Evolutionary conservation across 495 filamentous ascomycete genomes (phyloP).

Genomic region (Cercophora sp.): DNA sequence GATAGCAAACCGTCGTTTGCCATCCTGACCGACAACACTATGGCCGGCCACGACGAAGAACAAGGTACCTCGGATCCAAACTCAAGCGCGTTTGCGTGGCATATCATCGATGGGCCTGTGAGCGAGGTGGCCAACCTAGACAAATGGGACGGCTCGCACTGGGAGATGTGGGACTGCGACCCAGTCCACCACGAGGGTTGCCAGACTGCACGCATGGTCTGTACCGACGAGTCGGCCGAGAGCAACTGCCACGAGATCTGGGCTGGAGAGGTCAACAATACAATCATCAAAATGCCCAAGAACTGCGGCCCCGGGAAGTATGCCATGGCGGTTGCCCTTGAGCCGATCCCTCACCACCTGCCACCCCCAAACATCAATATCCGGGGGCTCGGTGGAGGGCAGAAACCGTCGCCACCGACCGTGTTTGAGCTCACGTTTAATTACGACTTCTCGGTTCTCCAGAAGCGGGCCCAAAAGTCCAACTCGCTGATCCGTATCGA

Average conservation of each 20-base stretch:
- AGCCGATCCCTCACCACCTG: slow-evolving; percentile 11
- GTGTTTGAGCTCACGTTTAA: slow-evolving; percentile 22
- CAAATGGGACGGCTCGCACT: slow-evolving; percentile 33
- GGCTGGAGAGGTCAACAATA: slow-evolving; percentile 26
- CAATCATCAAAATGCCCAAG: slow-evolving; percentile 36
- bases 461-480: neutral
- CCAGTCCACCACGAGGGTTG: slow-evolving; percentile 4
- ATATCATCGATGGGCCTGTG: slow-evolving; percentile 28
- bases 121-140: slow-evolving; percentile 25
- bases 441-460: slow-evolving; percentile 15
- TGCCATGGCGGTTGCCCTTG: slow-evolving; percentile 32
- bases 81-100: slow-evolving; percentile 21
- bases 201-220: slow-evolving; percentile 27
- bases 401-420: neutral
- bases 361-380: slow-evolving; percentile 12
- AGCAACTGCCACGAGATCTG: slow-evolving; percentile 32
- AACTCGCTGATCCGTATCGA: slow-evolving; percentile 12
- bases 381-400: neutral
- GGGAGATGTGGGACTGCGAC: slow-evolving; percentile 22
- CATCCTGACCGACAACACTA: slow-evolving; percentile 26
- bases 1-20: slow-evolving; percentile 22
- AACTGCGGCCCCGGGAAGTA: slow-evolving; percentile 36
- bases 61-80: slow-evolving; percentile 21
- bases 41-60: slow-evolving; percentile 10
- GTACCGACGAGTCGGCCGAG: slow-evolving; percentile 18